Percentiles rank a stretch among this genome's conserved stretches.
Evolutionary conservation across 2,329 filamentous ascomycete species (phyloP).

Genomic region (Aschersonia sp.): DNA sequence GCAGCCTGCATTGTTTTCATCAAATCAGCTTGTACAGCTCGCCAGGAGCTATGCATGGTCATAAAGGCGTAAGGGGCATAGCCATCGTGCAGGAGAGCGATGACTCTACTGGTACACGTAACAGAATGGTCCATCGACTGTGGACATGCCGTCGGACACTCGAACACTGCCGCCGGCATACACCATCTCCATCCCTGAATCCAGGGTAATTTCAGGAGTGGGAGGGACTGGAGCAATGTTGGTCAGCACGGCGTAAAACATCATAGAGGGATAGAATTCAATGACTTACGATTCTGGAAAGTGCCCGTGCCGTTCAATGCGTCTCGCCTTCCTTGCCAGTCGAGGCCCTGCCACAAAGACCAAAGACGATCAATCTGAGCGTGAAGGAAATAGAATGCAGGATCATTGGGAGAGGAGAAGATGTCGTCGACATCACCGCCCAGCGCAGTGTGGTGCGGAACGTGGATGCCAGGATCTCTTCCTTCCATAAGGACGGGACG

Average conservation of each 20-base stretch:
- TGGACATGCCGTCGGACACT: slow-evolving; percentile 1
- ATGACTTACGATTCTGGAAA: slow-evolving; percentile 1
- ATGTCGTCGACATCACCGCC: slow-evolving; percentile 3
- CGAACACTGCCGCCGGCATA: slow-evolving; percentile 1
- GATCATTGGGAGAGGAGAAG: slow-evolving; percentile 2
- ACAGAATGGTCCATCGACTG: slow-evolving; percentile 1
- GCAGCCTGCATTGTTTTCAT: too few species aligned
- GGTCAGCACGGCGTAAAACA: not conserved
- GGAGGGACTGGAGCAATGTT: not conserved
- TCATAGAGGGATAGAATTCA: not conserved
- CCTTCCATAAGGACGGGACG: slow-evolving; percentile 1
- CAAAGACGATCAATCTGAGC: slow-evolving; percentile 3
- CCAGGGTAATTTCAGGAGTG: not conserved
- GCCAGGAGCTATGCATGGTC: too few species aligned
- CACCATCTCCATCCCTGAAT: slow-evolving; percentile 1
- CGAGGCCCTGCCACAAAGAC: slow-evolving; percentile 4
- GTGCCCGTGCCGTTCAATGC: slow-evolving; percentile 1
- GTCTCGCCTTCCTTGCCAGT: not conserved
- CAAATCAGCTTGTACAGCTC: too few species aligned
- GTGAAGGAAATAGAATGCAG: slow-evolving; percentile 3
- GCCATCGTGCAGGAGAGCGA: not conserved
- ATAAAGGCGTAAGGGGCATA: too few species aligned
- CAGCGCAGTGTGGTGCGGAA: not conserved
- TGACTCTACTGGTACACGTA: not conserved
- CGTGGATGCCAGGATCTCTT: not conserved